Evolutionary conservation across 768 basidiomycete species (phyloP), one percentile per base, ranked within the genome.

Genomic region (Boletus rubescentipes): DNA sequence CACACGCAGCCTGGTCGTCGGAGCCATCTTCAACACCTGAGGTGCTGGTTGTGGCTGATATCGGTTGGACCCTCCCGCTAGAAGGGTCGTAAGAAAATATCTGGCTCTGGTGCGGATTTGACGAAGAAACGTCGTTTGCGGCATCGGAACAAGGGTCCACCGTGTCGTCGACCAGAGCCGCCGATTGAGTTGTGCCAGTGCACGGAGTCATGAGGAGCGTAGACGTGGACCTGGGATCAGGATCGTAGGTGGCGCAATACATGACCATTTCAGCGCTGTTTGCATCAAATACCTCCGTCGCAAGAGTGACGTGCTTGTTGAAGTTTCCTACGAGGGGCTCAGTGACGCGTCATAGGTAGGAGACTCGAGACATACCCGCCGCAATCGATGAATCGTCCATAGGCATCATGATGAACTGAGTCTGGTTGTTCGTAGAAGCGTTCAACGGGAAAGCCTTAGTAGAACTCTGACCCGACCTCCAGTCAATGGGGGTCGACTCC

Each of bases 221-320:
- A n/a, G 76, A 73, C 3, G 80, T 73, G 2, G 67, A 59, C 5
- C 71, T 51, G 2, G 85, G 84, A 29, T 75, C 70, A 4, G 82
- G 75, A 57, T 87, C 75, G 63, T 79, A 88, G 5, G 85, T 88
- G 6, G 80, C 82, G 55, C 87, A 90, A 62, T 75, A 82, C 21
- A 71, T 64, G 51, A 72, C 67, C 60, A 73, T 70, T 21, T 61
- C 47, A 0, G 74, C 78, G 11, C 52, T 61, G 9, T 46, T 54
- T 21, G 74, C 67, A 51, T 78, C 68, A 55, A 77, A 77, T 49
- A 84, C 68, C 4, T 74, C 69, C 29, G 77, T 62, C 55, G 75
- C 72, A 20, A 89, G 67, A 3, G 64, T 67, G 30, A 86, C 82
- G 14, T 59, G 60, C 54, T 63, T 62, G 23, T 61, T 55, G 15